Percentiles rank a stretch among this genome's conserved stretches.
Conservation (phyloP, 2,329 filamentous ascomycete species). For the Elsinoe arachidis region DNA sequence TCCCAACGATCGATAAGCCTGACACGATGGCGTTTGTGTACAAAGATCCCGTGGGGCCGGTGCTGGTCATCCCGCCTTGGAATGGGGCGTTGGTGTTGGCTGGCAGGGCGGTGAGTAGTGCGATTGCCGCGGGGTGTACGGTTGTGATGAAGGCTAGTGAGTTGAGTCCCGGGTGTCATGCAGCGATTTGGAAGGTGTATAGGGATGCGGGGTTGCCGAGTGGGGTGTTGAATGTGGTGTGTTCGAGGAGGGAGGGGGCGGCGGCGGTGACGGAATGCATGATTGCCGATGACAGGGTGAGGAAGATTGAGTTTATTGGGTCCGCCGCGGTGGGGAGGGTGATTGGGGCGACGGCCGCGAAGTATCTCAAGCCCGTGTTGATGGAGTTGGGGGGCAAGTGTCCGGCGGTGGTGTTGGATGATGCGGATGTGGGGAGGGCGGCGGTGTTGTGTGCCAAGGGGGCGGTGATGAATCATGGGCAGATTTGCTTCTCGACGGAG, state of each 20-base stretch:
- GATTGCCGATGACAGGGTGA: conserved; percentile 28
- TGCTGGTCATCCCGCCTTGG: conserved; percentile 49
- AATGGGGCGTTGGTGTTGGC: conserved; percentile 29
- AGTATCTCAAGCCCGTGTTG: conserved; percentile 35
- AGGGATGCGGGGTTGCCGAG: conserved; percentile 37
- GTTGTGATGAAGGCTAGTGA: conserved; percentile 37
- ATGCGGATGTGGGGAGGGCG: conserved; percentile 31
- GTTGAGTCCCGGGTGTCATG: conserved; percentile 33
- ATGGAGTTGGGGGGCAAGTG: conserved; percentile 39
- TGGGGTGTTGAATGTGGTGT: conserved; percentile 44
- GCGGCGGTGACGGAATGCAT: conserved; percentile 37
- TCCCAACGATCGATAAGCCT: conserved; percentile 22
- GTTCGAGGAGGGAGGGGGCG: conserved; percentile 50
- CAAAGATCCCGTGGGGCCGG: conserved; percentile 61
- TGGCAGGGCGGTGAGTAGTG: conserved; percentile 37
- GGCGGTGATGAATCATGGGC: conserved; percentile 14
- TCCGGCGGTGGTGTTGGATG: conserved; percentile 35
- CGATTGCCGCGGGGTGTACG: conserved; percentile 37
- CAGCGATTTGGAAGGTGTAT: conserved; percentile 32
- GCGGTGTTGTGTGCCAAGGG: conserved; percentile 13
- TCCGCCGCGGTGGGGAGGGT: conserved; percentile 22
- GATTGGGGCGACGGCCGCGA: conserved; percentile 24
- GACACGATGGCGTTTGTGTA: conserved; percentile 30
- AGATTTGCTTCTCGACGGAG: conserved; percentile 69
- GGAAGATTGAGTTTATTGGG: conserved; percentile 30